These are phyloP conservation scores for Jaapia argillacea DNA, from an alignment of 768 basidiomycete genomes.

Conservation along the genomic window DNA sequence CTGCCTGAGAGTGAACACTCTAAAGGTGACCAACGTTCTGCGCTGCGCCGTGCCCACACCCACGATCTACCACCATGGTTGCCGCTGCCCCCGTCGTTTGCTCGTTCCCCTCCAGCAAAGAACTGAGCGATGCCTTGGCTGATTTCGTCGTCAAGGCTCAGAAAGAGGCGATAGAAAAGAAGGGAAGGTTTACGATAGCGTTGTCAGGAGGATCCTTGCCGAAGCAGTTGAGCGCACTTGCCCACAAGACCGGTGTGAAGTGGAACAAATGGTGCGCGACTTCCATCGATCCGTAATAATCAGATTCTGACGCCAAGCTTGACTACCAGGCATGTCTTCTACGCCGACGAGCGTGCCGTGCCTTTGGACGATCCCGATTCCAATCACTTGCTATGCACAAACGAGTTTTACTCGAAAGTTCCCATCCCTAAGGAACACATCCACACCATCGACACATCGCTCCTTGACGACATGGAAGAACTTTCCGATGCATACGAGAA, in stretches of 20 bases:
- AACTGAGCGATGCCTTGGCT: constrained; percentile 60
- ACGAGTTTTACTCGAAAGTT: constrained; percentile 72
- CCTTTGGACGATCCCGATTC: constrained; percentile 90
- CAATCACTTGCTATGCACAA: constrained; percentile 71
- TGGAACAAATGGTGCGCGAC: constrained; percentile 95
- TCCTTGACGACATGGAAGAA: constrained; percentile 69
- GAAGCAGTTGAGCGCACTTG: constrained; percentile 64
- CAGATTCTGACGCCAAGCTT: too few species aligned
- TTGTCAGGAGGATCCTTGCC: constrained; percentile 92
- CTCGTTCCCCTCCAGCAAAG: constrained; percentile 49
- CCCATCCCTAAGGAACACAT: constrained; percentile 71
- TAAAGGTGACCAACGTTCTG: too few species aligned
- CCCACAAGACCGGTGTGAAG: constrained; percentile 52
- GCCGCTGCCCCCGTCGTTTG: constrained; percentile 61
- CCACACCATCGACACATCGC: constrained; percentile 64
- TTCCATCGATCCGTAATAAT: too few species aligned
- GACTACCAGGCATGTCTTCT: constrained; percentile 85
- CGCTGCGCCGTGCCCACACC: too few species aligned
- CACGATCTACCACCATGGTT: neutral
- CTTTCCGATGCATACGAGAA: constrained; percentile 76
- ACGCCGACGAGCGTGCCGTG: constrained; percentile 92
- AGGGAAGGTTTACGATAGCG: constrained; percentile 86
- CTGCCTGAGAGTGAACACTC: too few species aligned
- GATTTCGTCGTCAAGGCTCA: constrained; percentile 81
- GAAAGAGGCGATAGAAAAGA: constrained; percentile 80